Evolutionary conservation across 148 eudicot genomes (phyloP).

Genomic region (Camellia sinensis): DNA sequence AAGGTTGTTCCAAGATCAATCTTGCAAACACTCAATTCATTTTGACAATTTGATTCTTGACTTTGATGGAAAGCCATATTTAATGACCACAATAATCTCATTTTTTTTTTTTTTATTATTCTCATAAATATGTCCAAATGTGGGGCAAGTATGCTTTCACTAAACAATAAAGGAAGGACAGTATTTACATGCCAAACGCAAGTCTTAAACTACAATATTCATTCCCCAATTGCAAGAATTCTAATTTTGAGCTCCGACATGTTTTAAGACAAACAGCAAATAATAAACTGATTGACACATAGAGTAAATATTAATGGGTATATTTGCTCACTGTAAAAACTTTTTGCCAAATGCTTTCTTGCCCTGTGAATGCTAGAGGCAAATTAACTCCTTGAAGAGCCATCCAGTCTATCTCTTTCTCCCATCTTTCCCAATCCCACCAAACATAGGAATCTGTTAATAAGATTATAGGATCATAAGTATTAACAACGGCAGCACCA

Average conservation of each 20-base stretch:
- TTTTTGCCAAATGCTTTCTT: slow-evolving; percentile 98
- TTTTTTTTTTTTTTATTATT: not conserved
- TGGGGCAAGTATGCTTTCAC: not conserved
- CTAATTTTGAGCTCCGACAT: not conserved
- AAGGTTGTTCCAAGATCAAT: not conserved
- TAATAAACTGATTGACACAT: not conserved
- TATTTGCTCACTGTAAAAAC: slow-evolving; percentile 62
- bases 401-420: slow-evolving; percentile 99
- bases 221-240: not conserved
- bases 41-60: not conserved
- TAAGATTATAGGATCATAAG: not conserved
- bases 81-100: not conserved
- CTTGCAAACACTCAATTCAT: not conserved
- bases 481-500: not conserved
- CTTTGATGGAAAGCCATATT: not conserved
- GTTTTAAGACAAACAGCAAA: not conserved
- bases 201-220: not conserved
- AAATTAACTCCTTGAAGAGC: slow-evolving; percentile 96
- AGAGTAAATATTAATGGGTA: not conserved
- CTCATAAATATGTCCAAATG: not conserved
- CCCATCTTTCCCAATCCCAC: slow-evolving; percentile 99
- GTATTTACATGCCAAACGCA: not conserved
- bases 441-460: slow-evolving; percentile 90
- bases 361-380: slow-evolving; percentile 95
- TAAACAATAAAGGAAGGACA: not conserved